Conservation (phyloP, 106 monocot genomes). For the Vanilla planifolia region DNA sequence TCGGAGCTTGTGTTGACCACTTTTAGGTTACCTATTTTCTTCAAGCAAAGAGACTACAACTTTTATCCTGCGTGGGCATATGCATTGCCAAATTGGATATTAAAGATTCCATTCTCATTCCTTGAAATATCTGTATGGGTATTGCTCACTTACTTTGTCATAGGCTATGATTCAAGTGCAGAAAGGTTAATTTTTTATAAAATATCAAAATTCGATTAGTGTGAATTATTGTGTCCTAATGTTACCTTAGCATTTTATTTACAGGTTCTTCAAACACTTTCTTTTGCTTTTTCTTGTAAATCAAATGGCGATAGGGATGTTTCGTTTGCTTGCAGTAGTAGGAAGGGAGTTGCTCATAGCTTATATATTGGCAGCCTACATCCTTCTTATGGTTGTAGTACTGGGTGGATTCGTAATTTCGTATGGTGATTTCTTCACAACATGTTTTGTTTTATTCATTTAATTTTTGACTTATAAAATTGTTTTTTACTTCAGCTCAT, state of each 20-base stretch:
- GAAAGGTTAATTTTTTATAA: slow-evolving; percentile 18
- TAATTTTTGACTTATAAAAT: not conserved
- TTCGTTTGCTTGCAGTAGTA: slow-evolving; percentile 40
- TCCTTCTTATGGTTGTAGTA: slow-evolving; percentile 37
- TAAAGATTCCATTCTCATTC: slow-evolving; percentile 56
- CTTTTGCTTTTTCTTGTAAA: slow-evolving; percentile 29
- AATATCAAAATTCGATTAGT: not conserved
- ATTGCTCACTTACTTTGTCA: slow-evolving; percentile 42
- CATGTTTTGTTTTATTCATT: not conserved
- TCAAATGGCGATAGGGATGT: slow-evolving; percentile 57
- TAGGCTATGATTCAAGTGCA: slow-evolving; percentile 42
- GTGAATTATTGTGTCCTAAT: not conserved
- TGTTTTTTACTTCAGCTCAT: not conserved
- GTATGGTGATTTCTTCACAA: not conserved
- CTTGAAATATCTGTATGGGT: slow-evolving; percentile 34
- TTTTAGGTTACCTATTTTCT: slow-evolving; percentile 55
- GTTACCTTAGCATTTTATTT: not conserved
- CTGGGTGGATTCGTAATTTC: slow-evolving; percentile 58
- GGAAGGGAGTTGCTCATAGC: slow-evolving; percentile 49
- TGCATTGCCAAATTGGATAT: slow-evolving; percentile 45
- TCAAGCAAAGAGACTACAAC: slow-evolving; percentile 54
- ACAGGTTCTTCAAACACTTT: slow-evolving; percentile 61
- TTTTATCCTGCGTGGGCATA: slow-evolving; percentile 69
- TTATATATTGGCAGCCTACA: slow-evolving; percentile 54
- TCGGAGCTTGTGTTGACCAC: slow-evolving; percentile 43